Evolutionary conservation across 2,329 filamentous ascomycete genomes (phyloP), one percentile per base, ranked within the genome.

Genomic region (Penicillium freii): DNA sequence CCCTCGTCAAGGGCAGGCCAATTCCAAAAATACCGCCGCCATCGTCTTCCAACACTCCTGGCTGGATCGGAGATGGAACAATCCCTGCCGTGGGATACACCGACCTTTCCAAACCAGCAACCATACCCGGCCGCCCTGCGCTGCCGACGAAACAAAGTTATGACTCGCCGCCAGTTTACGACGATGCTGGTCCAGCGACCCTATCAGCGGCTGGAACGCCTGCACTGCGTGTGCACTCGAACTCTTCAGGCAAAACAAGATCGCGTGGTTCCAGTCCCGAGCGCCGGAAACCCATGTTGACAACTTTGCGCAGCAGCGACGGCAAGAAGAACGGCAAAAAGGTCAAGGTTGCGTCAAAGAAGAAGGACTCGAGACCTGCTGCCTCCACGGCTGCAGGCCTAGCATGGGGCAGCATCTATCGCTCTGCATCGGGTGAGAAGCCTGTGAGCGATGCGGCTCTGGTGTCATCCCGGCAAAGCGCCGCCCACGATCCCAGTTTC

Each of bases 1-100:
- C 63, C 19, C 61, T 62, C 19, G 31, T 60, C 43, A 62, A 74
- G 60, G 69, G 68, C 33, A 75, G 68, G 53, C 67, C 64, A 17
- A 51, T 61, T 23, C 46, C 58, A n/a, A 66, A 29, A 34, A 25
- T 50, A 17, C 33, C 61, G 31, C 25, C 54, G 13, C 36, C 57
- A 3, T 45, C 62, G n/a, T 63, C 71, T 39, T 66, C 62, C 52
- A 66, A 63, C 45, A 69, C 72, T 10, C 71, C 74, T 11, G 86
- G 84, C 4, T 92, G 85, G 80, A 88, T 96, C 67, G 92, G 90
- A 40, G 83, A 87, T 62, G 90, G 91, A 13, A 94, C 90, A 1
- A 87, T 96, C 61, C 91, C 90, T 46, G 88, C 90, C 8, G 84
- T 92, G 48, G 87, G 82, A 58, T 96, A 95, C 70, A 83, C 86